These are phyloP conservation scores for Crithidia bombi DNA, from an alignment of 208 protist species.

Conservation along the genomic window DNA sequence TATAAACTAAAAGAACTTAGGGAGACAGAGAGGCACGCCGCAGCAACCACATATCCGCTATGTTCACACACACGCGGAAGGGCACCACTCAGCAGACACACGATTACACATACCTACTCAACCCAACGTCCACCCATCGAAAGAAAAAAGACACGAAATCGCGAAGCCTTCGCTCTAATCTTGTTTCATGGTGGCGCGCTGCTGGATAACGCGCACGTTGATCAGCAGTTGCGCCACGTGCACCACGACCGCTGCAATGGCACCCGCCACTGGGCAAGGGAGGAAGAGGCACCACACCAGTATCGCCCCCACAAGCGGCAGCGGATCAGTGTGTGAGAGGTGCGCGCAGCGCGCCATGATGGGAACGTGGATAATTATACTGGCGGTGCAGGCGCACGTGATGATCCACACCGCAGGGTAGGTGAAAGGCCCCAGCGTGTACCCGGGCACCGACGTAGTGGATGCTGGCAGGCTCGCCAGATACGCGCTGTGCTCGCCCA, in stretches of 20 bases:
- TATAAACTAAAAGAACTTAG: too few species aligned
- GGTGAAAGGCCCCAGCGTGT: slow-evolving; percentile 68
- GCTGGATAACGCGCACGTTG: slow-evolving; percentile 58
- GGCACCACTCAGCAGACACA: too few species aligned
- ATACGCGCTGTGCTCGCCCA: slow-evolving; percentile 55
- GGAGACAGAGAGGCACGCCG: too few species aligned
- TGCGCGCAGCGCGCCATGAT: slow-evolving; percentile 77
- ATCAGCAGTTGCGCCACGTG: slow-evolving; percentile 71
- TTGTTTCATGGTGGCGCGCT: neutral
- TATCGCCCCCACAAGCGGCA: slow-evolving; percentile 66
- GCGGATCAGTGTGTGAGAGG: slow-evolving; percentile 36
- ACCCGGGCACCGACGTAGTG: slow-evolving; percentile 41
- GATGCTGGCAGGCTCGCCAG: slow-evolving; percentile 29
- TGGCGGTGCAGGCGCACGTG: slow-evolving; percentile 68
- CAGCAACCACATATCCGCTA: too few species aligned
- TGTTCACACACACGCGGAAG: too few species aligned
- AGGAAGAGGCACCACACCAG: slow-evolving; percentile 70
- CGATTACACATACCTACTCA: too few species aligned
- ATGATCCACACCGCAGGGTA: slow-evolving; percentile 87
- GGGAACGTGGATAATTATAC: slow-evolving; percentile 80
- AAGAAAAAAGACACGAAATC: slow-evolving; percentile 1
- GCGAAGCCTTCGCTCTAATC: neutral
- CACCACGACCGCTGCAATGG: slow-evolving; percentile 46
- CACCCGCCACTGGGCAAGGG: slow-evolving; percentile 51
- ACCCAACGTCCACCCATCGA: too few species aligned